Conservation (phyloP, 2,329 filamentous ascomycete genomes). For the Colletotrichum camelliae region DNA sequence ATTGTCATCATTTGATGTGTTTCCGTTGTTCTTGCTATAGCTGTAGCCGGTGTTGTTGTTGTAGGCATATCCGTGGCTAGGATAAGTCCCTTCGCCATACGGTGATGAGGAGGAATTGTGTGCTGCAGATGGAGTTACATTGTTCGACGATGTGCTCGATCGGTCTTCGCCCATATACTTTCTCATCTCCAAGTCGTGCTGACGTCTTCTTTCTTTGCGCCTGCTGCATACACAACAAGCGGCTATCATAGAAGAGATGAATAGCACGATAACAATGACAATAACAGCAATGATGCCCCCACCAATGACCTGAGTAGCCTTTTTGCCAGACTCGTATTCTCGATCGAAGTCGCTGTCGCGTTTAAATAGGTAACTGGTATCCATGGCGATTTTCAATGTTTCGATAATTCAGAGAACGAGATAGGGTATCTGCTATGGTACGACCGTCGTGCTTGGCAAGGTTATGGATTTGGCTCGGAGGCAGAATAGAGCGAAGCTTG, state of each 20-base stretch:
- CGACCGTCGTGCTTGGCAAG: not conserved
- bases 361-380: not conserved
- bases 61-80: not conserved
- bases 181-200: not conserved
- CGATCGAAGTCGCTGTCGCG: not conserved
- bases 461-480: not conserved
- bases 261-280: not conserved
- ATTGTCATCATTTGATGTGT: not conserved
- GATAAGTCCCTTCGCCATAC: not conserved
- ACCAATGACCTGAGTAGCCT: not conserved
- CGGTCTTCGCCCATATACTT: not conserved
- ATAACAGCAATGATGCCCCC: not conserved
- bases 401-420: not conserved
- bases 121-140: not conserved
- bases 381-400: not conserved
- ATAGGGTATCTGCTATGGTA: not conserved
- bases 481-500: not conserved
- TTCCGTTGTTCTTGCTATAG: not conserved
- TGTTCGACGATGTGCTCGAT: not conserved
- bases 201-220: not conserved
- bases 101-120: not conserved
- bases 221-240: not conserved
- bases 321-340: not conserved
- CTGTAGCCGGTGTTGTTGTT: not conserved
- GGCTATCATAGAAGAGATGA: not conserved